These are phyloP conservation scores for Xerophyta viscosa DNA, from an alignment of 106 monocot genomes.

Conservation along the genomic window DNA sequence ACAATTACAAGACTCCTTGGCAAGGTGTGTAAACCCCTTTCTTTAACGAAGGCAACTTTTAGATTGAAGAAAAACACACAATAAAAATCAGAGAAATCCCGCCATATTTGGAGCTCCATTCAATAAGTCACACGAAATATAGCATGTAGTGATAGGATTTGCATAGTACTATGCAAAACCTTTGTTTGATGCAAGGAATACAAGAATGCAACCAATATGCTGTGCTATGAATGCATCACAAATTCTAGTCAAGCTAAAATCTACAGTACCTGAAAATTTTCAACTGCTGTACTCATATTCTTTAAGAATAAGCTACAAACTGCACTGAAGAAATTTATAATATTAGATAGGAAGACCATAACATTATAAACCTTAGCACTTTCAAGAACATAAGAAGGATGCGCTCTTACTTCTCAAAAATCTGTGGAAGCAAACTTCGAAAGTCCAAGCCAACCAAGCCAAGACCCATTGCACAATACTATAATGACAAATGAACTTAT, in stretches of 20 bases:
- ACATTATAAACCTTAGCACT: too few relatives aligned
- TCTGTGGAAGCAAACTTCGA: conserved; percentile 84
- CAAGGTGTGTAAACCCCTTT: too few relatives aligned
- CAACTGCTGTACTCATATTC: conserved; percentile 85
- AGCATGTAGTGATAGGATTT: too few relatives aligned
- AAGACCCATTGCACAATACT: conserved; percentile 99
- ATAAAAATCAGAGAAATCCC: too few relatives aligned
- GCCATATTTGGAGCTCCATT: too few relatives aligned
- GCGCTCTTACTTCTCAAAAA: conserved; percentile 80
- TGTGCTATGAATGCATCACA: not conserved
- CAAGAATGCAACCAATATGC: too few relatives aligned
- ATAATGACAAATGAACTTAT: conserved; percentile 2
- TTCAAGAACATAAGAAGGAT: not conserved
- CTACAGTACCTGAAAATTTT: conserved; percentile 73
- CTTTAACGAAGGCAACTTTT: too few relatives aligned
- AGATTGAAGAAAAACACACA: too few relatives aligned
- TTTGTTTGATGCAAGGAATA: too few relatives aligned
- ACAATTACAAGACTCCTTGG: too few relatives aligned
- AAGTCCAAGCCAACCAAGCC: conserved; percentile 98
- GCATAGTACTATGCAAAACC: too few relatives aligned
- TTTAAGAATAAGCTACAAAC: conserved; percentile 87
- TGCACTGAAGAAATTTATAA: conserved; percentile 84
- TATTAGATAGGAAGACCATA: conserved; percentile 13
- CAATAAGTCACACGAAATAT: too few relatives aligned
- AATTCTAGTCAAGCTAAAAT: not conserved